phyloP scores from a whole-genome alignment of 164 flowering plant species.

The Macadamia tetraphylla region DNA sequence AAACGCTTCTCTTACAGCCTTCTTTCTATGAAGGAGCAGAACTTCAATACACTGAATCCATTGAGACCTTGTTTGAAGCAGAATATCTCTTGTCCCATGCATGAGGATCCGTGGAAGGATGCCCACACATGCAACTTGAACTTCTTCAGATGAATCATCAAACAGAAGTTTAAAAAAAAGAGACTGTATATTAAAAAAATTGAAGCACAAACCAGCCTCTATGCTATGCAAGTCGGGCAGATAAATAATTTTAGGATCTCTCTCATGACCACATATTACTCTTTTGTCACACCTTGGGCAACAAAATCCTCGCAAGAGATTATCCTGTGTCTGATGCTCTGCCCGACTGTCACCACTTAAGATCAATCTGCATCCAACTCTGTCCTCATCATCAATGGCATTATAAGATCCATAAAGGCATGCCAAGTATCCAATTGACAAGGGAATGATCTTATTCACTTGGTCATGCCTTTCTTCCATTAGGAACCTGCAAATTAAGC shows the following conservation, averaged over 20 bases:
- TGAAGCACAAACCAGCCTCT: slow-evolving; percentile 25
- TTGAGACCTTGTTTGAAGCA: slow-evolving; percentile 44
- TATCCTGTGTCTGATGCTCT: slow-evolving; percentile 25
- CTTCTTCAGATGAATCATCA: slow-evolving; percentile 79
- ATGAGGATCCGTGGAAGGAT: slow-evolving; percentile 51
- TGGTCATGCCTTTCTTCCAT: slow-evolving; percentile 36
- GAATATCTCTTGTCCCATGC: slow-evolving; percentile 45
- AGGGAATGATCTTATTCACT: slow-evolving; percentile 48
- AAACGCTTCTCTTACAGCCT: slow-evolving; percentile 75
- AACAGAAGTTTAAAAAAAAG: slow-evolving; percentile 61
- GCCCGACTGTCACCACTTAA: slow-evolving; percentile 25
- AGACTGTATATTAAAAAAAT: slow-evolving; percentile 40
- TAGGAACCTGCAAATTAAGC: slow-evolving; percentile 42
- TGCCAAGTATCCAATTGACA: slow-evolving; percentile 66
- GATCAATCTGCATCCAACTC: slow-evolving; percentile 46
- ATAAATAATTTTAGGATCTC: slow-evolving; percentile 13
- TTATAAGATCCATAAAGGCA: slow-evolving; percentile 63
- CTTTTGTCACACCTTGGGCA: slow-evolving; percentile 74
- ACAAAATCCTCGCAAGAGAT: slow-evolving; percentile 56
- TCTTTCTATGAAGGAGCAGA: slow-evolving; percentile 60
- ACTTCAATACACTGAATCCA: slow-evolving; percentile 65
- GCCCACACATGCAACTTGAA: slow-evolving; percentile 72
- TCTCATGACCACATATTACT: slow-evolving; percentile 12
- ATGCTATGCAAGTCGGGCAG: slow-evolving; percentile 18
- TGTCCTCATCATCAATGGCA: slow-evolving; percentile 18